Evolutionary conservation across 305 asterid species (phyloP).

Genomic region (Rubia balearica): DNA sequence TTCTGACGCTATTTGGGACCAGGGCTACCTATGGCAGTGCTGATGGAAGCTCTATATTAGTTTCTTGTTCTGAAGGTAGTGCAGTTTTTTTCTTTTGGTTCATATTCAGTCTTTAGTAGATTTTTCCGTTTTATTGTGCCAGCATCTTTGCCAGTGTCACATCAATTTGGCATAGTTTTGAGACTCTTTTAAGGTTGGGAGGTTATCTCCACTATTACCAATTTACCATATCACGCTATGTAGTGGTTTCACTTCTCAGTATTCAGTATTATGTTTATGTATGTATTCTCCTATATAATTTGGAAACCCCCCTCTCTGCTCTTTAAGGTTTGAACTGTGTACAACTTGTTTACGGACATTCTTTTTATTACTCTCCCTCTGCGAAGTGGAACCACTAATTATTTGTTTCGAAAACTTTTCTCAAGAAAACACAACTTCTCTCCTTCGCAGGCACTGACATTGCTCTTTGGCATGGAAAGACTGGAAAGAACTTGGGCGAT

Average conservation of each 20-base stretch:
- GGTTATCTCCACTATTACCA: not conserved
- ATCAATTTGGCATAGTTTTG: not conserved
- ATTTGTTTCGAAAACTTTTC: constrained; percentile 13
- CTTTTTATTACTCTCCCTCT: not conserved
- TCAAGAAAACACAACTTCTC: not conserved
- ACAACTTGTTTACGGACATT: not conserved
- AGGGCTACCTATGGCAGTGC: constrained; percentile 86
- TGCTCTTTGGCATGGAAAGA: constrained; percentile 81
- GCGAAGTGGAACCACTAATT: constrained; percentile 3
- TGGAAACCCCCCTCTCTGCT: not conserved
- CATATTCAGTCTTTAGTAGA: constrained; percentile 21
- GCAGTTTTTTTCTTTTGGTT: constrained; percentile 9
- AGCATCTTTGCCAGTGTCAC: not conserved
- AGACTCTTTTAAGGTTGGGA: not conserved
- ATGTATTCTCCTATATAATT: not conserved
- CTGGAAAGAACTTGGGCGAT: constrained; percentile 75
- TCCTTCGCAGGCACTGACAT: constrained; percentile 77
- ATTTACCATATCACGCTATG: no score
- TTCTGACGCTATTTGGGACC: constrained; percentile 69
- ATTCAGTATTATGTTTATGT: no score
- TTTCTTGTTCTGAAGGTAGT: constrained; percentile 94
- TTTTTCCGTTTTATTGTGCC: not conserved
- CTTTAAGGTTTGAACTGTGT: not conserved
- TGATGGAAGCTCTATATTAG: constrained; percentile 75
- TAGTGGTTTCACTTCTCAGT: no score